phyloP scores from a whole-genome alignment of 2,329 filamentous ascomycete genomes.

The Bretziella fagacearum region DNA sequence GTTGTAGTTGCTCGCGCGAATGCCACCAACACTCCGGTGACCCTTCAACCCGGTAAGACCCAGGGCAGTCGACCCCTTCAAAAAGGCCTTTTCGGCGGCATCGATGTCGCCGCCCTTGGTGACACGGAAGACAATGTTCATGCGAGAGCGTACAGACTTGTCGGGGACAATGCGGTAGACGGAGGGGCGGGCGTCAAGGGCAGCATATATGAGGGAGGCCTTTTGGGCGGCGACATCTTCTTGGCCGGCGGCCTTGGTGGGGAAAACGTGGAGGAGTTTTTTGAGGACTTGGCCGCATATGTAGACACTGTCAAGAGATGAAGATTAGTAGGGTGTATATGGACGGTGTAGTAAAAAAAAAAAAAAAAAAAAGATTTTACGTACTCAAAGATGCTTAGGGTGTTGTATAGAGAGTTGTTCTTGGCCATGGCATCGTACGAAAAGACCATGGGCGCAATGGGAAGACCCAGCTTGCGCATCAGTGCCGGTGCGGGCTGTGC shows the following conservation, averaged over 20 bases:
- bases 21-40: slow-evolving; percentile 72
- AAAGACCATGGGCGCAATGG: slow-evolving; percentile 62
- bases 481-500: slow-evolving; percentile 53
- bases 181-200: slow-evolving; percentile 54
- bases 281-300: slow-evolving; percentile 79
- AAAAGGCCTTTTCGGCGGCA: slow-evolving; percentile 61
- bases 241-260: slow-evolving; percentile 58
- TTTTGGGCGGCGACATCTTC: slow-evolving; percentile 58
- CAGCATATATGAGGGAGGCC: slow-evolving; percentile 56
- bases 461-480: slow-evolving; percentile 57
- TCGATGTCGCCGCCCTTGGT: slow-evolving; percentile 40
- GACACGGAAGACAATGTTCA: slow-evolving; percentile 91
- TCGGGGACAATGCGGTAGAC: slow-evolving; percentile 66
- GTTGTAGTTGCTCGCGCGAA: slow-evolving; percentile 81
- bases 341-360: no score
- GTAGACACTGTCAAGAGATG: slow-evolving; percentile 44
- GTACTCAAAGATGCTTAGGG: slow-evolving; percentile 75
- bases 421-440: slow-evolving; percentile 74
- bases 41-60: slow-evolving; percentile 72
- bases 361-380: no score
- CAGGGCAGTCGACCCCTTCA: slow-evolving; percentile 50
- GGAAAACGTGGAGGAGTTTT: slow-evolving; percentile 47
- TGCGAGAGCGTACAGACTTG: slow-evolving; percentile 59
- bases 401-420: slow-evolving; percentile 94
- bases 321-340: not conserved